Conservation (phyloP, 75 land plant species). For the Pinus albicaulis region DNA sequence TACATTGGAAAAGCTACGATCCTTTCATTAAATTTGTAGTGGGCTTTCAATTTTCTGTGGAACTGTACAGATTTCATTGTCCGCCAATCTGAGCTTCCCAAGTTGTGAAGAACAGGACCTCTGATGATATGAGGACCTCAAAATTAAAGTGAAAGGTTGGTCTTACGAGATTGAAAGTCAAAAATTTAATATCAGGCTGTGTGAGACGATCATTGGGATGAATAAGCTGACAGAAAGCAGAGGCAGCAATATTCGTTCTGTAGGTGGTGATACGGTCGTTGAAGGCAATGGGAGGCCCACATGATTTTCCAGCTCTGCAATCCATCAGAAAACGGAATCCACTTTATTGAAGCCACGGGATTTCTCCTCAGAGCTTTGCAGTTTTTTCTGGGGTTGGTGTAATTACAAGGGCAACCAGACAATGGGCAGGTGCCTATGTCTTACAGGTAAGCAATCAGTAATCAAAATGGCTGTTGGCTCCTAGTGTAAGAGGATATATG, state of each 20-base stretch:
- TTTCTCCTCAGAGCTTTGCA: constrained; percentile 63
- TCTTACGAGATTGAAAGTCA: neutral
- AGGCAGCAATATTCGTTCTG: neutral
- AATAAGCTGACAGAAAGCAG: neutral
- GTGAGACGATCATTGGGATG: constrained; percentile 1
- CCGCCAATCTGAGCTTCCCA: neutral
- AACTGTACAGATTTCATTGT: neutral
- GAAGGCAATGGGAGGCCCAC: constrained; percentile 31
- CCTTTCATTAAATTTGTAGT: too few relatives aligned
- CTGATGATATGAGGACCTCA: neutral
- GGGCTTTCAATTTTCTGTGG: too few relatives aligned
- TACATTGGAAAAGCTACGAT: too few relatives aligned
- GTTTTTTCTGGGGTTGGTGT: constrained; percentile 56
- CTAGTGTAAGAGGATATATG: too few relatives aligned
- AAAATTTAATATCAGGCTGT: neutral
- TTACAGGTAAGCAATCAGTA: constrained; percentile 49
- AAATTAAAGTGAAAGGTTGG: neutral
- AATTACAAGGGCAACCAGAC: constrained; percentile 10
- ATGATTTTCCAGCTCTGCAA: constrained; percentile 57
- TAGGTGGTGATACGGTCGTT: neutral
- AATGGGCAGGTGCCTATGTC: constrained; percentile 52
- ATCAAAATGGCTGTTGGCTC: constrained; percentile 44
- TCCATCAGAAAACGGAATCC: constrained; percentile 37
- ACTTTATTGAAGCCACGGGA: constrained; percentile 51
- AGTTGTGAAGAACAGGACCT: neutral